Evolutionary conservation across 805 yeast species (phyloP).

Genomic region (Monosporozyma unispora): DNA sequence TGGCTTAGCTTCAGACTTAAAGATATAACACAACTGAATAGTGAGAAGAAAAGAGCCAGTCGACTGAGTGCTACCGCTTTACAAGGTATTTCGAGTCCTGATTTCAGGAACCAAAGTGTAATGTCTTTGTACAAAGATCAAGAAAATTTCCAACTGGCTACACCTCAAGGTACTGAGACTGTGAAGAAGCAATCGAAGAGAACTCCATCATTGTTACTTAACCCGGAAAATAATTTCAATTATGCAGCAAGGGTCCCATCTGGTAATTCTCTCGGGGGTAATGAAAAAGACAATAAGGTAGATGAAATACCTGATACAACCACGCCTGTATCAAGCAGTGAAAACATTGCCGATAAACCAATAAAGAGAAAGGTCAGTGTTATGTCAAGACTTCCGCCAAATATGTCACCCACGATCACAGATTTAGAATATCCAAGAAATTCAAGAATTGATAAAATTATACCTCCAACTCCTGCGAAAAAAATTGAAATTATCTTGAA

Average conservation of each 20-base stretch:
- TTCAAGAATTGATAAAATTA: slow-evolving; percentile 36
- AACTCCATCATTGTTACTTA: slow-evolving; percentile 26
- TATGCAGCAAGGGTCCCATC: not conserved
- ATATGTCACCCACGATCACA: slow-evolving; percentile 21
- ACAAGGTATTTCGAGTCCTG: slow-evolving; percentile 25
- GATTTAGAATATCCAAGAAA: slow-evolving; percentile 37
- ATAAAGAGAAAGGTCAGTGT: slow-evolving; percentile 7
- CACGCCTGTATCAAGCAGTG: not conserved
- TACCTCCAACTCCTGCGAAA: slow-evolving; percentile 63
- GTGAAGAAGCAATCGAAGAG: slow-evolving; percentile 8
- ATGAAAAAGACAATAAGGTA: not conserved
- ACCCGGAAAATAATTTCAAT: slow-evolving; percentile 23
- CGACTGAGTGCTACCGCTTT: slow-evolving; percentile 26
- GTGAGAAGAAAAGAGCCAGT: slow-evolving; percentile 14
- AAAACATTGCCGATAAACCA: not conserved
- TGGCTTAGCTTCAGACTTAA: slow-evolving; percentile 21
- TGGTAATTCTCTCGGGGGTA: not conserved
- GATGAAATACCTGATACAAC: not conserved
- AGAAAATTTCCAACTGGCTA: slow-evolving; percentile 11
- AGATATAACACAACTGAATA: slow-evolving; percentile 17
- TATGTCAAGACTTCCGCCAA: slow-evolving; percentile 13
- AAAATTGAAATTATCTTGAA: slow-evolving; percentile 41
- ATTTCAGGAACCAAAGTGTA: slow-evolving; percentile 26
- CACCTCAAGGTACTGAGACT: slow-evolving; percentile 8
- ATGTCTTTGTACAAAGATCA: slow-evolving; percentile 22